Evolutionary conservation across 169 alveolate genomes (phyloP).

Genomic region (Plasmodium yoelii): DNA sequence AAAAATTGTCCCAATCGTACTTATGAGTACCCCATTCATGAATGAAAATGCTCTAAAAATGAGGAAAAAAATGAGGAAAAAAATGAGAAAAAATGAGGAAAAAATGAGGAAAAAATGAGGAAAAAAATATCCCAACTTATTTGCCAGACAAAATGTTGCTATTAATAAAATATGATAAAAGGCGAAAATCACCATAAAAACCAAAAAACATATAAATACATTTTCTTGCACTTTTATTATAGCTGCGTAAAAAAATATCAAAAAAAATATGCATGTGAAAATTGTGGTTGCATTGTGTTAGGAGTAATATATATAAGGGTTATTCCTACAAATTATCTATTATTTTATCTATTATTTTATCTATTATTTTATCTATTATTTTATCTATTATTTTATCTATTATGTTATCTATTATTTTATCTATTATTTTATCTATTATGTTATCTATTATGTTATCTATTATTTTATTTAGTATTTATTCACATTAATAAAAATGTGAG

Average conservation of each 20-base stretch:
- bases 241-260: constrained; percentile 9
- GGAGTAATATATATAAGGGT: too few relatives aligned
- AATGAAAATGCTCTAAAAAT: constrained; percentile 43
- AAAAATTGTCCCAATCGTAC: constrained; percentile 25
- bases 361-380: too few relatives aligned
- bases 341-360: too few relatives aligned
- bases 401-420: too few relatives aligned
- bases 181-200: constrained; percentile 12
- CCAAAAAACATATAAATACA: constrained; percentile 13
- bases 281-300: not conserved
- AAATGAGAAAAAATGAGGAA: not conserved
- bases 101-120: not conserved
- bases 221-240: constrained; percentile 21
- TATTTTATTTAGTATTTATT: too few relatives aligned
- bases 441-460: too few relatives aligned
- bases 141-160: constrained; percentile 15
- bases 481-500: too few relatives aligned
- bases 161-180: constrained; percentile 21
- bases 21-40: constrained; percentile 20
- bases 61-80: constrained; percentile 9
- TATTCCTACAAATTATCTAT: too few relatives aligned
- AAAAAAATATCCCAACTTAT: constrained; percentile 7
- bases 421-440: too few relatives aligned
- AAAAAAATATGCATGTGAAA: constrained; percentile 5
- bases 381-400: too few relatives aligned